phyloP scores from a whole-genome alignment of 192 early-diverging fungal genomes.

The Coemansia sp. region DNA sequence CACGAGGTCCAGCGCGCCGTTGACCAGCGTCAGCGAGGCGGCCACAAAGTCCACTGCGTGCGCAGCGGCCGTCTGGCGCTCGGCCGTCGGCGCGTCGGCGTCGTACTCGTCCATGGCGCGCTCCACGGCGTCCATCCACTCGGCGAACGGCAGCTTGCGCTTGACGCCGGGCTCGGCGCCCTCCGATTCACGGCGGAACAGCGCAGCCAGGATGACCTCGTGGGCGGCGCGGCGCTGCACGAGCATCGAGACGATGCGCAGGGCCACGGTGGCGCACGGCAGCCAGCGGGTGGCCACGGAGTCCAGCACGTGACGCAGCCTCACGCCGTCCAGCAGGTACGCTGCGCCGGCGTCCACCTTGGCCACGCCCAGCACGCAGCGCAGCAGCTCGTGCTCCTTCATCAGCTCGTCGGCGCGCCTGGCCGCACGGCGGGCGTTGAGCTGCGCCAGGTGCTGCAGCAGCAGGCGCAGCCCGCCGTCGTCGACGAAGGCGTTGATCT shows the following conservation, averaged over 20 bases:
- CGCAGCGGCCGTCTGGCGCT: constrained; percentile 9
- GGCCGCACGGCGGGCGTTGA: constrained; percentile 28
- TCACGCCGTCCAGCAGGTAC: constrained; percentile 16
- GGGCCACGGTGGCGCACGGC: constrained; percentile 30
- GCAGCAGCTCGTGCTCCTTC: constrained; percentile 44
- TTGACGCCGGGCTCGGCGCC: constrained; percentile 3
- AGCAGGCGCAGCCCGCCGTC: constrained; percentile 40
- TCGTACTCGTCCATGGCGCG: constrained; percentile 23
- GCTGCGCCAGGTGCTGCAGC: constrained; percentile 37
- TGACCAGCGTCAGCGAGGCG: constrained; percentile 29
- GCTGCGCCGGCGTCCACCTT: constrained; percentile 26
- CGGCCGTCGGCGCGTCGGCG: not conserved
- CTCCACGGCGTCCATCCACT: constrained; percentile 49
- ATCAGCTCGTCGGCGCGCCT: constrained; percentile 38
- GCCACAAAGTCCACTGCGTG: constrained; percentile 25
- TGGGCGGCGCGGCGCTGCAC: constrained; percentile 18
- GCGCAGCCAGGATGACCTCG: constrained; percentile 13
- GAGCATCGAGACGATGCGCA: constrained; percentile 32
- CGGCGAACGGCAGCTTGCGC: constrained; percentile 30
- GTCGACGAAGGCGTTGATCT: constrained; percentile 40
- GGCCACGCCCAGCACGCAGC: constrained; percentile 37
- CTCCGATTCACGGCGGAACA: constrained; percentile 34
- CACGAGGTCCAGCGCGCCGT: constrained; percentile 18
- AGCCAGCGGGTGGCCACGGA: constrained; percentile 41
- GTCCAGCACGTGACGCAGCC: constrained; percentile 28